phyloP scores from a whole-genome alignment of 1,284 basidiomycete genomes.

The Exobasidium cylindrosporum region DNA sequence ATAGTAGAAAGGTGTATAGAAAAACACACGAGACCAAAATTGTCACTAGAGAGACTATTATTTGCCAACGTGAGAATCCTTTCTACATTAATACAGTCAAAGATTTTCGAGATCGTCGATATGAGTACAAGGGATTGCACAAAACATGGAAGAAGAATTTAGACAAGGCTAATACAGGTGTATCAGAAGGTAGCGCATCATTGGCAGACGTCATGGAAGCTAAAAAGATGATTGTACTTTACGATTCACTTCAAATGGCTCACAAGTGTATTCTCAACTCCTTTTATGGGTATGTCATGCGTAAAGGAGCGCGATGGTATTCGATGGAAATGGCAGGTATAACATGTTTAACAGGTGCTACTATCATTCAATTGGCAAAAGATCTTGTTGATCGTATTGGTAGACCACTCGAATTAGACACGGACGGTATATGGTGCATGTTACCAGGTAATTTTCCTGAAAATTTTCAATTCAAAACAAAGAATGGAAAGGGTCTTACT shows the following conservation, averaged over 20 bases:
- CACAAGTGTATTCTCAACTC: constrained; percentile 99
- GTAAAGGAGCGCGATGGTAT: constrained; percentile 98
- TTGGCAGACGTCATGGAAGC: constrained; percentile 76
- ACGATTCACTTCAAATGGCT: constrained; percentile 97
- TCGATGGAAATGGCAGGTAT: constrained; percentile 99
- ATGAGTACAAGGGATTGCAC: constrained; percentile 97
- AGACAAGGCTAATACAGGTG: constrained; percentile 69
- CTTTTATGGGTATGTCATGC: constrained; percentile 99
- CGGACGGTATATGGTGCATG: constrained; percentile 99
- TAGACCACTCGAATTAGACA: constrained; percentile 93
- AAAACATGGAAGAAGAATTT: constrained; percentile 99
- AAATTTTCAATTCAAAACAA: constrained; percentile 91
- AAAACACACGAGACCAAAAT: constrained; percentile 99
- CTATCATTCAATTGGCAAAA: constrained; percentile 99
- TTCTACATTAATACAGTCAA: constrained; percentile 99
- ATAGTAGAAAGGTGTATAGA: constrained; percentile 96
- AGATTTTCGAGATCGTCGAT: constrained; percentile 92
- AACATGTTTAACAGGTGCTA: constrained; percentile 96
- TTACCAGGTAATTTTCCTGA: constrained; percentile 95
- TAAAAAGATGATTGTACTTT: constrained; percentile 99
- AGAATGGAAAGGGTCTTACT: constrained; percentile 78
- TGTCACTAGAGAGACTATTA: constrained; percentile 88
- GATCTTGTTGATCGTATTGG: constrained; percentile 92
- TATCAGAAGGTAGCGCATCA: constrained; percentile 59
- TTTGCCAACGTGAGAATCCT: constrained; percentile 96